Conservation (phyloP, 805 yeast species). For the Candida odintsovae region DNA sequence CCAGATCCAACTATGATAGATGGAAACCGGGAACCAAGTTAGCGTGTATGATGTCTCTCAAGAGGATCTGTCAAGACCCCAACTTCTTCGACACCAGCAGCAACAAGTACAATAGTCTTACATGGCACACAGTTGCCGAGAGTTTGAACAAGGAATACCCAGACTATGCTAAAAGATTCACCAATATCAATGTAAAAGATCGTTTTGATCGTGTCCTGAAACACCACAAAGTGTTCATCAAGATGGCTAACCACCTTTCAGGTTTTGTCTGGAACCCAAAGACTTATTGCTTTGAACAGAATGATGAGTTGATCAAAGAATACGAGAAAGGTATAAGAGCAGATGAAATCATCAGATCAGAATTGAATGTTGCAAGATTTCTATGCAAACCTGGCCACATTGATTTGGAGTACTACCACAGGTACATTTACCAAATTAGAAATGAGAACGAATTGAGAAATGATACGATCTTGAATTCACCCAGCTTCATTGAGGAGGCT, state of each 20-base stretch:
- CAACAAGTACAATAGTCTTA: constrained; percentile 13
- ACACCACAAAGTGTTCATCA: constrained; percentile 20
- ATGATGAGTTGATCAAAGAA: constrained; percentile 9
- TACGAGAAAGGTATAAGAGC: constrained; percentile 10
- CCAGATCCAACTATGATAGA: constrained; percentile 21
- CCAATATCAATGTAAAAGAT: constrained; percentile 24
- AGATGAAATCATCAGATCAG: constrained; percentile 13
- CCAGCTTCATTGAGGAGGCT: constrained; percentile 20
- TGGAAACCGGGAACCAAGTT: constrained; percentile 25
- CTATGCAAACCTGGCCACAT: constrained; percentile 21
- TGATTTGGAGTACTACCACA: constrained; percentile 22
- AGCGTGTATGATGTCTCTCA: constrained; percentile 23
- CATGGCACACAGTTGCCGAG: constrained; percentile 25
- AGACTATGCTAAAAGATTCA: constrained; percentile 20
- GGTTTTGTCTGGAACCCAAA: constrained; percentile 22
- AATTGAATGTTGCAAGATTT: constrained; percentile 16
- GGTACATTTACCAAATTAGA: constrained; percentile 14
- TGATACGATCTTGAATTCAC: constrained; percentile 16
- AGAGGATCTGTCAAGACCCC: constrained; percentile 12
- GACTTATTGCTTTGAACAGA: constrained; percentile 15
- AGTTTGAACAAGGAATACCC: constrained; percentile 22
- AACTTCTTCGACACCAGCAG: constrained; percentile 13
- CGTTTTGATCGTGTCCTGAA: constrained; percentile 23
- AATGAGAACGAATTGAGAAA: constrained; percentile 6
- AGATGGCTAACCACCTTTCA: constrained; percentile 17